Evolutionary conservation across 768 basidiomycete genomes (phyloP), one percentile per base, ranked within the genome.

Genomic region (Tulasnella sp.): DNA sequence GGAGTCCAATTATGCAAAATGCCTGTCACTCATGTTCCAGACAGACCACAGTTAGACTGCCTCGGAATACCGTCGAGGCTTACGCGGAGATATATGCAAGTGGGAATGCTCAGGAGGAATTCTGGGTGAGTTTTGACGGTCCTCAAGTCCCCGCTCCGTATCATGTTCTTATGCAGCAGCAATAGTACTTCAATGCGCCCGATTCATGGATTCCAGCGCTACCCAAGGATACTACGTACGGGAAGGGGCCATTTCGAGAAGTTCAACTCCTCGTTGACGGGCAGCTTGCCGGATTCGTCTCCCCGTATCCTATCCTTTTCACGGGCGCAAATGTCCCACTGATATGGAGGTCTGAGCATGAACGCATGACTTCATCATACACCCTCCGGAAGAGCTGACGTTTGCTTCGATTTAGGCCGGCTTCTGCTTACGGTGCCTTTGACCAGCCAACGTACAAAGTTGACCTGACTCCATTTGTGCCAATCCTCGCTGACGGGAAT

Each of bases 371-470:
- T n/a, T 15, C 4, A 13, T 39, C 23, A 10, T 74, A 16, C 15
- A 15, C 44, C 42, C 3, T 32, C 11, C 29, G 5, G 35, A 29
- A 18, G 29, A 35, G 39, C 73, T 40, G 77, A 77, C 29, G 2
- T 35, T 11, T 26, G 44, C 26, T 40, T 67, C 46, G 13, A 81
- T 69, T 51, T 26, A 90, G 91, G 72, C 92, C 92, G 0, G 92
- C 93, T 82, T 87, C 91, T 0, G 89, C 92, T 0, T 93, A 93
- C 79, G 91, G 92, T 13, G 91, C 92, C 3, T 84, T 93, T 35
- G 92, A 93, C 81, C 86, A 92, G 16, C 93, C 93, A 1, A 92
- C 90, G 1, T 94, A 93, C 83, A 90, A 90, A 82, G 80, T 94
- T 26, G 93, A 94, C 83, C 83, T 93, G 74, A 93, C 93, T 10